Percentiles rank a stretch among this genome's conserved stretches.
phyloP scores from a whole-genome alignment of 192 early-diverging fungal species.

The Piromyces sp. region DNA sequence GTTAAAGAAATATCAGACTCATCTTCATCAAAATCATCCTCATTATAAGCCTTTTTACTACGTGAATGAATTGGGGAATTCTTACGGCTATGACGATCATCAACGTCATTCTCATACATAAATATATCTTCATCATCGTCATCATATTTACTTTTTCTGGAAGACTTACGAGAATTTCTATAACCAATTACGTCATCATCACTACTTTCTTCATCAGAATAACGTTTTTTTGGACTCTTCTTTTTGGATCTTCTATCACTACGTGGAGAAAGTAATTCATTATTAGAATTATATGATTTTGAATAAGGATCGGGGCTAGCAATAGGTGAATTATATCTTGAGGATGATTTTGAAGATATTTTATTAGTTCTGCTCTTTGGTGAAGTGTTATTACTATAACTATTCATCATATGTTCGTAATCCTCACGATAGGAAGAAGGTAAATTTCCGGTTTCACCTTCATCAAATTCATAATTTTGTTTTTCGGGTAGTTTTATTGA shows the following conservation, averaged over 20 bases:
- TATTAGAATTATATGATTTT: not conserved
- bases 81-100: not conserved
- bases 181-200: not conserved
- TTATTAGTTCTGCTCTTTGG: not conserved
- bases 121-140: not conserved
- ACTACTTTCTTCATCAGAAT: not conserved
- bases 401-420: not conserved
- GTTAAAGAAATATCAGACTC: not conserved
- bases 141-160: not conserved
- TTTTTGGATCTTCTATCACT: not conserved
- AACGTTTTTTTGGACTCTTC: not conserved
- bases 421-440: not conserved
- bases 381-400: not conserved
- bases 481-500: not conserved
- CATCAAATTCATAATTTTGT: not conserved
- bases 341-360: not conserved
- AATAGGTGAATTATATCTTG: not conserved
- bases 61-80: not conserved
- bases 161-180: not conserved
- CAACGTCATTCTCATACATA: not conserved
- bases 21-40: not conserved
- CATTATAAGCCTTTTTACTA: not conserved
- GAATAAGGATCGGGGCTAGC: not conserved
- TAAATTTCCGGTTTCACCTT: not conserved
- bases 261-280: not conserved